Evolutionary conservation across 1,139 yeast species (phyloP).

Genomic region (Pichia terricola): DNA sequence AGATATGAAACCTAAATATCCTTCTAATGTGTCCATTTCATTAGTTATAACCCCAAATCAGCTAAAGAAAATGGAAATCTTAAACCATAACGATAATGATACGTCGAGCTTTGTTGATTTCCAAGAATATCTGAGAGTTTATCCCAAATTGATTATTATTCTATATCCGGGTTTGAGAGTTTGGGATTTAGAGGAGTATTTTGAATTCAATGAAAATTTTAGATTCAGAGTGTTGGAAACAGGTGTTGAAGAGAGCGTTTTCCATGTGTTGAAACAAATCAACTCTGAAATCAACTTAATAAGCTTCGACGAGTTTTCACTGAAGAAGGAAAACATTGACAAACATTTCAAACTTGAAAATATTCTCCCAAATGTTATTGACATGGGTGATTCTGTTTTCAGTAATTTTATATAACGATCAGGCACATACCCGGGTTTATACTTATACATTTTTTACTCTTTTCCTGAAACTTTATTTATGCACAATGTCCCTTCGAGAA

Average conservation of each 20-base stretch:
- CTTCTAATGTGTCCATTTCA: background rate
- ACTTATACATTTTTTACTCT: background rate
- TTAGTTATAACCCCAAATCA: background rate
- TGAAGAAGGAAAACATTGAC: slow-evolving; percentile 10
- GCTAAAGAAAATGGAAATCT: background rate
- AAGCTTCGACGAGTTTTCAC: slow-evolving; percentile 23
- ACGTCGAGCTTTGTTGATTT: slow-evolving; percentile 19
- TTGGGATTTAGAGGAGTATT: slow-evolving; percentile 19
- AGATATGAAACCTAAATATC: no score
- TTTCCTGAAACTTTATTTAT: slow-evolving; percentile 3
- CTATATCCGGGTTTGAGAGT: slow-evolving; percentile 25
- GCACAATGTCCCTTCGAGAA: slow-evolving; percentile 33
- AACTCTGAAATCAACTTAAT: slow-evolving; percentile 27
- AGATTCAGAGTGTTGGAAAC: slow-evolving; percentile 29
- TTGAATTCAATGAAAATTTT: slow-evolving; percentile 17
- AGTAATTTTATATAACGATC: slow-evolving; percentile 6
- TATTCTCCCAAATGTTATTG: slow-evolving; percentile 19
- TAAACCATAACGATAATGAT: background rate
- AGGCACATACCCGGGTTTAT: no score
- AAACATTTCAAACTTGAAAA: slow-evolving; percentile 17
- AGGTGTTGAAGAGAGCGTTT: slow-evolving; percentile 30
- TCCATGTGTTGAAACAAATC: slow-evolving; percentile 35
- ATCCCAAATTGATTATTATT: slow-evolving; percentile 19
- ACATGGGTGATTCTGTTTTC: slow-evolving; percentile 9
- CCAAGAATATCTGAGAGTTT: slow-evolving; percentile 9